Conservation (phyloP, 108 stramenopile species). For the Fistulifera pelliculosa region DNA sequence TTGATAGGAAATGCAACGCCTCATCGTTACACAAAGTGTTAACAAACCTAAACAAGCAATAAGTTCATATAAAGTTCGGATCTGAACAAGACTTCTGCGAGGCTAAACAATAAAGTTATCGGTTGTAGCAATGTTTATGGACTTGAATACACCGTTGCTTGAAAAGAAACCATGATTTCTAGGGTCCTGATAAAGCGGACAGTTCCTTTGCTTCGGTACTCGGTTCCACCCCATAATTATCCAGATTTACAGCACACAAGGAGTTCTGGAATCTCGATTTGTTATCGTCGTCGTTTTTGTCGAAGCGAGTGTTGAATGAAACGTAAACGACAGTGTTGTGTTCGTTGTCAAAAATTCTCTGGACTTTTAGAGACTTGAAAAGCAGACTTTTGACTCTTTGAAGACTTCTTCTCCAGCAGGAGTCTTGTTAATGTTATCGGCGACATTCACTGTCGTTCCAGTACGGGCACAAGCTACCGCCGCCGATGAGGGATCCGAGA, state of each 20-base stretch:
- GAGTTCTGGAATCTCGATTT: conserved; percentile 79
- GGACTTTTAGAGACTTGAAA: conserved; percentile 81
- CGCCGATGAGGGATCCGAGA: conserved; percentile 78
- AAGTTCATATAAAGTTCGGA: too few species aligned
- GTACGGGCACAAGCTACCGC: conserved; percentile 76
- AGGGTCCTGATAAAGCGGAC: too few species aligned
- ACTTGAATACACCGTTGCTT: too few species aligned
- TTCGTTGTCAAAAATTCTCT: conserved; percentile 76
- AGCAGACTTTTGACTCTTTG: conserved; percentile 68
- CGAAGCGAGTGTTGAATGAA: conserved; percentile 79
- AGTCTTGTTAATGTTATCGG: conserved; percentile 58
- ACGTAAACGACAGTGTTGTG: conserved; percentile 81
- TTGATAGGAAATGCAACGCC: too few species aligned
- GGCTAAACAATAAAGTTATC: too few species aligned
- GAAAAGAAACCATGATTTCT: too few species aligned
- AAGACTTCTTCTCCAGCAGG: conserved; percentile 82
- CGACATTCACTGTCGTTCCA: conserved; percentile 43
- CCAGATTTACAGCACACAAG: conserved; percentile 70
- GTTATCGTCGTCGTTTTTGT: conserved; percentile 81
- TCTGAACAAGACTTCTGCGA: too few species aligned
- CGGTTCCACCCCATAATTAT: conserved; percentile 8
- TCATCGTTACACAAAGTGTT: too few species aligned
- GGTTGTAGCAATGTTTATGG: too few species aligned
- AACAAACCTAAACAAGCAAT: too few species aligned
- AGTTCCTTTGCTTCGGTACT: too few species aligned